phyloP scores from a whole-genome alignment of 306 rosid genomes.

The Herpetospermum pedunculosum region DNA sequence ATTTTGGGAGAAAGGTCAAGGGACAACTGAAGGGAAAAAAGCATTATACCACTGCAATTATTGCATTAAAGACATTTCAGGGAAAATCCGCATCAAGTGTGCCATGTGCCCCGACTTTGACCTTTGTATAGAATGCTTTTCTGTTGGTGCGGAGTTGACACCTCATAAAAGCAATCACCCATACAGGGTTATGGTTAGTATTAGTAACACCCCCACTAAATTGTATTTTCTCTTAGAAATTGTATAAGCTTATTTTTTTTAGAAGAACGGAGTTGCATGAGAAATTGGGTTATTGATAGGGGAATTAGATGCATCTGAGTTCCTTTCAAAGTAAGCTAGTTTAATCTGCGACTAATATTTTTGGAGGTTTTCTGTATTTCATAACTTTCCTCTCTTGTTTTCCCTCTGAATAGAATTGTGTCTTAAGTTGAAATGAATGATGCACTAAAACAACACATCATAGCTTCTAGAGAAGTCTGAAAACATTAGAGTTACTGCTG shows the following conservation, averaged over 20 bases:
- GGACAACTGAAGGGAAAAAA: slow-evolving; percentile 68
- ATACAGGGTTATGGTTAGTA: slow-evolving; percentile 90
- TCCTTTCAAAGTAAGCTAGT: neutral
- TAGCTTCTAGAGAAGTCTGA: neutral
- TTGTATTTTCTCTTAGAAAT: neutral
- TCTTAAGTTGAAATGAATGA: neutral
- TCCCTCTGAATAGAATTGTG: neutral
- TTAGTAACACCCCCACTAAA: slow-evolving; percentile 24
- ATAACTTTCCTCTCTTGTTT: neutral
- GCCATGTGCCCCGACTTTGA: slow-evolving; percentile 89
- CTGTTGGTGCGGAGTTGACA: slow-evolving; percentile 91
- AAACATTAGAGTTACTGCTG: neutral
- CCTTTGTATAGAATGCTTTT: slow-evolving; percentile 86
- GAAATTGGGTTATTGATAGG: neutral
- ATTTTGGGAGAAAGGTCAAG: slow-evolving; percentile 53
- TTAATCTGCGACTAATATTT: neutral
- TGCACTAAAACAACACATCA: neutral
- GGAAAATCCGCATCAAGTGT: slow-evolving; percentile 92
- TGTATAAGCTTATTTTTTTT: neutral
- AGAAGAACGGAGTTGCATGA: neutral
- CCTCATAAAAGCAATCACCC: slow-evolving; percentile 86
- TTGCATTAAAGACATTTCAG: slow-evolving; percentile 92
- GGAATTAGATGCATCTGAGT: neutral
- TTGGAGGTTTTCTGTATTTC: neutral
- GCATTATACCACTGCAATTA: slow-evolving; percentile 95